Evolutionary conservation across 345 rosid genomes (phyloP), one percentile per base, ranked within the genome.

Genomic region (Camelina neglecta): DNA sequence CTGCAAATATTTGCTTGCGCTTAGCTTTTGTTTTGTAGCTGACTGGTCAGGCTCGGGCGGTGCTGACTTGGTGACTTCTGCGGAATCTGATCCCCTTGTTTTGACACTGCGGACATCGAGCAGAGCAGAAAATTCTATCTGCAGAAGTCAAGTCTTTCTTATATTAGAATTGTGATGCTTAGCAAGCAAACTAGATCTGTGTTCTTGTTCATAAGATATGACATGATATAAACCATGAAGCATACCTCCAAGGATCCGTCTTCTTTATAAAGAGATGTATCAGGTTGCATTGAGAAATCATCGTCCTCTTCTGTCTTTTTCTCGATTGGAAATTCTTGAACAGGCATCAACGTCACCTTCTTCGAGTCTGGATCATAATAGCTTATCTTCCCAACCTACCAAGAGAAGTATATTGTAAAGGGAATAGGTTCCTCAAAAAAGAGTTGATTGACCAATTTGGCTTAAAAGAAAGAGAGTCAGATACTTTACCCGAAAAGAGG

Each of bases 301-400:
- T 84, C 87, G 45, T 81, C 90, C 29, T 60, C 79, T 71, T 82
- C 90, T 24, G 33, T 71, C 65, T 81, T 80, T 73, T 82, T 82
- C 75, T 84, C 84, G 8, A 84, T 16, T 18, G 95, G 97, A 83
- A 82, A 85, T 74, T 84, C 94, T 33, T 85, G 79, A 66, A 91
- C 94, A 33, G 85, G 88, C 18, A 76, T 72, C 75, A 96, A 76
- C 15, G 44, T 60, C 73, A 91, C 77, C 79, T 67, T 87, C 78
- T 84, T 86, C 57, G 94, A 81, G 75, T 57, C 80, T 71, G 77
- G 80, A 68, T 91, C 80, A 81, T 82, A 93, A 29, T 33, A 15
- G 71, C 90, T 81, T 77, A 93, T 83, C 84, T 85, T 87, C 41
- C 99, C 99, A 64, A 93, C 94, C 99, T 93, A 77, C 77, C 72